Base-by-base conservation (phyloP, 331 rosid genomes). In the Quercus phellos region DNA sequence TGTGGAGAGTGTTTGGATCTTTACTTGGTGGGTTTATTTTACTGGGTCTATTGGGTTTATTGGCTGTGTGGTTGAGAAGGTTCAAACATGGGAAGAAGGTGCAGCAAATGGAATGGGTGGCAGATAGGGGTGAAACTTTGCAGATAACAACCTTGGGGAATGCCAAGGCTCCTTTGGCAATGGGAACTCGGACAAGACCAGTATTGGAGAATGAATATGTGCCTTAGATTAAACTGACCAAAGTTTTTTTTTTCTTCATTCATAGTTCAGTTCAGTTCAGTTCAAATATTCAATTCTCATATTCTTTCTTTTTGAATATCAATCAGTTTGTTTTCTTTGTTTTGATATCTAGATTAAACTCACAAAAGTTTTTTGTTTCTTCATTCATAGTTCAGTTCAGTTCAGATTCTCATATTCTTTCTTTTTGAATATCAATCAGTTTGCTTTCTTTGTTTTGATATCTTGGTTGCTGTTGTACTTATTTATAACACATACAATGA, bases 111-210 rank as follows among this genome's bases (percentile, higher is more conserved):
- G 87, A 87, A 74, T 12, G 78, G 76, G 81, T 12, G 0, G 79
- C 34, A 42, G 86, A 80, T 11, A 42, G 27, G 10, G 55, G 21
- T 78, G 89, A 78, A 54, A 30, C 32, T 1, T 59, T 84, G 77
- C 46, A 61, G 8, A 74, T 78, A 32, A 24, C 80, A 66, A 73
- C 72, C 1, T 17, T 87, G 61, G 89, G 86, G 22, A 72, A 74
- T 6, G 35, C 77, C 27, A 90, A 69, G 79, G 84, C 80, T 16
- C 91, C 94, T 64, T 26, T 68, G 1, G 94, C 94, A n/a, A 18
- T 26, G 34, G 85, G 80, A 21, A 84, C 81, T 67, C 85, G 91
- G 42, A 90, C 94, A 11, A 61, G 77, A 14, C 91, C 91, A 64
- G 32, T 74, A 6, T 63, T 90, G 64, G 94, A 90, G 84, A 46